Base-by-base conservation (phyloP, 2,329 filamentous ascomycete species). In the Fusarium sterilihyphosum region DNA sequence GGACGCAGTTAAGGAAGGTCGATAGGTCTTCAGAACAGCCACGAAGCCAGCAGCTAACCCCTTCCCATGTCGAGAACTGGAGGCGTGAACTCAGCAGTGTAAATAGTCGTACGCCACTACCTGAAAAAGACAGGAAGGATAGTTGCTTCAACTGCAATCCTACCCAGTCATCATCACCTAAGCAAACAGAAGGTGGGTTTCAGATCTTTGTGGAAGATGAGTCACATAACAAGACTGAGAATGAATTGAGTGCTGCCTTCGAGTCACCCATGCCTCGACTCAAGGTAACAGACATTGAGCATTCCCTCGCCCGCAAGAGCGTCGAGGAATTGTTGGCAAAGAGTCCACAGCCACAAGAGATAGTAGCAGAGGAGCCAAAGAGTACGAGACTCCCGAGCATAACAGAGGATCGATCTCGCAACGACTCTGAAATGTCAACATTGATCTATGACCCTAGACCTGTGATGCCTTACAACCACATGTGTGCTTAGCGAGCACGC, bases 401-500 rank as follows among this genome's bases (percentile, higher is more conserved):
- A 31, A 47, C 44, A 52, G 63, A 58, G 29, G 65, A 67, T 33
- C 70, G 40, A 43, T 54, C 54, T 24, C 57, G 47, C 33, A 64
- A 60, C 37, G 64, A 68, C 37, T 70, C 59, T 4, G 61, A 70
- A 29, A 67, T 65, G 41, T 60, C 65, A 35, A 71, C 67, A 10
- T 66, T 82, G 56, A 76, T 81, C 49, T 78, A 81, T 46, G 81
- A 78, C 16, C 82, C 83, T 2, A 78, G 69, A 18, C 82, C 84
- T 29, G 77, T 83, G 31, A 78, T 82, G 53, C 80, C 82, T 35
- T 79, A 81, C 20, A 81, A 84, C 31, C 85, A 86, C 66, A 76
- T 81, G 14, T 86, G 85, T 71, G 77, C 76, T 50, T 87, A 81
- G 86, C 84, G 82, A 67, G 81, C 83, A 10, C 81, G 80, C 12